These are phyloP conservation scores for Arthrobotrys entomopaga DNA, from an alignment of 2,329 filamentous ascomycete genomes.

Conservation along the genomic window DNA sequence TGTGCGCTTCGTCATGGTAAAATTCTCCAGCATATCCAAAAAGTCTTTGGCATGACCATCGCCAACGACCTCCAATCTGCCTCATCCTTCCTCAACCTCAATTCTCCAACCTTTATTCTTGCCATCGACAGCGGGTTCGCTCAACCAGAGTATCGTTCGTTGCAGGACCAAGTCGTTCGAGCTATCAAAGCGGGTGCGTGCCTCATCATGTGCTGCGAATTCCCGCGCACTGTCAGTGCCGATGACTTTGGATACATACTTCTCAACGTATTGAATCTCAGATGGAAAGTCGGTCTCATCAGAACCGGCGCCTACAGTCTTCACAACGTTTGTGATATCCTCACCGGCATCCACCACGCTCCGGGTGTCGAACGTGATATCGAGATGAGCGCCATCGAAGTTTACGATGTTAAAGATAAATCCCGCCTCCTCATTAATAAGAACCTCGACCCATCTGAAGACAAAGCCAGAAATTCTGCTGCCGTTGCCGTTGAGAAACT, in stretches of 20 bases:
- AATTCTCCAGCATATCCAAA: slow-evolving; percentile 11
- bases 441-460: neutral
- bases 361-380: slow-evolving; percentile 5
- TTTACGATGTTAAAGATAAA: slow-evolving; percentile 11
- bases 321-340: slow-evolving; percentile 7
- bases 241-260: slow-evolving; percentile 26
- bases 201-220: slow-evolving; percentile 43
- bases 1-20: slow-evolving; percentile 18
- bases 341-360: slow-evolving; percentile 15
- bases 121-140: slow-evolving; percentile 32
- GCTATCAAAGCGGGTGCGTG: slow-evolving; percentile 20
- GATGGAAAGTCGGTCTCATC: slow-evolving; percentile 30
- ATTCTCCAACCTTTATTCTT: slow-evolving; percentile 25
- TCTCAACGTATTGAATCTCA: slow-evolving; percentile 35
- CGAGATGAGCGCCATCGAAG: slow-evolving; percentile 16
- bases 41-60: slow-evolving; percentile 2
- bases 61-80: slow-evolving; percentile 5
- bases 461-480: slow-evolving; percentile 10
- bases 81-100: slow-evolving; percentile 1
- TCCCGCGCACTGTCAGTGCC: slow-evolving; percentile 19
- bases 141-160: slow-evolving; percentile 11
- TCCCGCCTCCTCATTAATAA: slow-evolving; percentile 38
- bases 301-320: slow-evolving; percentile 11
- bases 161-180: slow-evolving; percentile 27
- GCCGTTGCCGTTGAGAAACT: slow-evolving; percentile 26